A percentile compares a stretch with the other conserved stretches of the same genome.
Conservation (phyloP, 257 asterid species). For the Osmanthus fragrans region DNA sequence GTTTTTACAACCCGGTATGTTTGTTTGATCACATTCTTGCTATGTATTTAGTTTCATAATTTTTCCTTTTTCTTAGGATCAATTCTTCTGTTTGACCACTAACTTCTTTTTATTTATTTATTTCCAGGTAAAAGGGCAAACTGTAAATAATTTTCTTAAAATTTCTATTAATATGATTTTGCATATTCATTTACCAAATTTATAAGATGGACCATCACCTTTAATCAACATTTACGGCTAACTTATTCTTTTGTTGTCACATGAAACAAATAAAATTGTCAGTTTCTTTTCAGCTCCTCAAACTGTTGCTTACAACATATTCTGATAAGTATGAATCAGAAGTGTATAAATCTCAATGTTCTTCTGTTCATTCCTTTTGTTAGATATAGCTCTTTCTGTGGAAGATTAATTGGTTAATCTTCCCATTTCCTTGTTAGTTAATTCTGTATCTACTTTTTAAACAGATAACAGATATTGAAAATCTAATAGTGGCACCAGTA, state of each 20-base stretch:
- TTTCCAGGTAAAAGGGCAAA: background rate
- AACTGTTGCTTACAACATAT: background rate
- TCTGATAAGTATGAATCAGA: background rate
- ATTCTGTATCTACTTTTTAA: conserved; percentile 20
- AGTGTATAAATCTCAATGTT: conserved; percentile 1
- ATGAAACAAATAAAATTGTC: background rate
- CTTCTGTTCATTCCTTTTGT: background rate
- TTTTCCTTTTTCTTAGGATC: background rate
- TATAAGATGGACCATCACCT: background rate
- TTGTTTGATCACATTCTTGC: conserved; percentile 18
- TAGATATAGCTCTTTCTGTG: background rate
- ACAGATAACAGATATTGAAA: conserved; percentile 91
- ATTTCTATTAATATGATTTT: background rate
- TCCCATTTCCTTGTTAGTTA: background rate
- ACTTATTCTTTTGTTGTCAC: background rate
- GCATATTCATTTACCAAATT: background rate
- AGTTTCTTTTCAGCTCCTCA: background rate
- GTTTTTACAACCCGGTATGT: conserved; percentile 86
- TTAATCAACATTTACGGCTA: background rate
- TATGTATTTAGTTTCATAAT: conserved; percentile 1
- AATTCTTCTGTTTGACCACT: background rate
- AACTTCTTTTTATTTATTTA: background rate
- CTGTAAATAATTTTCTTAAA: background rate
- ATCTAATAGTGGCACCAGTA: conserved; percentile 86
- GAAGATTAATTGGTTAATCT: conserved; percentile 1